Conservation (phyloP, 371 early-diverging fungal species). For the Blastocladiella emersonii region DNA sequence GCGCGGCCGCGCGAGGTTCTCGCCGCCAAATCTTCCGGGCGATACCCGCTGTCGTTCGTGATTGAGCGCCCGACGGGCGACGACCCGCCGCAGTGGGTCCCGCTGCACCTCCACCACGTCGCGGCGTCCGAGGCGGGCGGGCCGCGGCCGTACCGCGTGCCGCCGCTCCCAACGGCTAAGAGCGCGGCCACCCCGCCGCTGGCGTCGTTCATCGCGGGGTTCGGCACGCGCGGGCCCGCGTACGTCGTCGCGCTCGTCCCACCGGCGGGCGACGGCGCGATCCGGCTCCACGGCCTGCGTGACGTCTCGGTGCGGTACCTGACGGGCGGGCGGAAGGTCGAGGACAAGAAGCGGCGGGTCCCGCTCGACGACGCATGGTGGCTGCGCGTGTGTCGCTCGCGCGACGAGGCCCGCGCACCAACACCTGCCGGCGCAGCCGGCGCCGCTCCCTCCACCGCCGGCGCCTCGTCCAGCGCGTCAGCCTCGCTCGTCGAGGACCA, state of each 20-base stretch:
- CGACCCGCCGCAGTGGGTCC: not conserved
- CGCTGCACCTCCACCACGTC: not conserved
- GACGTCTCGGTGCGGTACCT: not conserved
- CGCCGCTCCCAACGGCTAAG: not conserved
- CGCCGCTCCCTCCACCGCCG: not conserved
- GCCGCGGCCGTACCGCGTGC: not conserved
- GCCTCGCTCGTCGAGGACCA: not conserved
- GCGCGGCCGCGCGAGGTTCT: not conserved
- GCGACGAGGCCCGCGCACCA: not conserved
- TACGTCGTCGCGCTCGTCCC: not conserved
- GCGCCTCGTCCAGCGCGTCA: not conserved
- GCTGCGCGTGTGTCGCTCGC: not conserved
- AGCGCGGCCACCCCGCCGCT: not conserved
- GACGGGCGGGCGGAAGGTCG: not conserved
- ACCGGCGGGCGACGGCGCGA: not conserved
- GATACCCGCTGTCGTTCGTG: not conserved
- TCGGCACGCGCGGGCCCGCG: not conserved
- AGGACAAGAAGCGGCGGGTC: not conserved
- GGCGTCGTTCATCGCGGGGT: not conserved
- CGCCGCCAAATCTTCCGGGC: not conserved
- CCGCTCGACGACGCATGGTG: conserved; percentile 1
- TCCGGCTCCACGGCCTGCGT: not conserved
- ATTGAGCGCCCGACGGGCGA: not conserved
- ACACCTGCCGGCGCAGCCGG: not conserved
- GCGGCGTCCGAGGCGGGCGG: too few species aligned